phyloP scores from a whole-genome alignment of 345 rosid species.

The Linum usitatissimum region DNA sequence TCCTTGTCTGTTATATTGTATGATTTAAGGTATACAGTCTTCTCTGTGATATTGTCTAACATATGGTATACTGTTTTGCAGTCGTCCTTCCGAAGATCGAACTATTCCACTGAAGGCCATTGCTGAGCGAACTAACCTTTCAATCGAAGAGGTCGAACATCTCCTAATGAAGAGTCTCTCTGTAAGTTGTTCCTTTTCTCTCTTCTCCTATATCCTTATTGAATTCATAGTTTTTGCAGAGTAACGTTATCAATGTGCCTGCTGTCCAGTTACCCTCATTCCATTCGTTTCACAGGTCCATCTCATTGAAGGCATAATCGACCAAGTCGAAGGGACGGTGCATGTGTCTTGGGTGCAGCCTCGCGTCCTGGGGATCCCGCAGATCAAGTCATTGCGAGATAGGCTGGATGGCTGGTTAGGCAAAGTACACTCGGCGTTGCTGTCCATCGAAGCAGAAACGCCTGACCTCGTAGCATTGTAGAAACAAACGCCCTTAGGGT shows the following conservation, averaged over 20 bases:
- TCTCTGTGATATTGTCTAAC: constrained; percentile 11
- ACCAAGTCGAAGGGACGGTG: constrained; percentile 91
- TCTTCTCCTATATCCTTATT: neutral
- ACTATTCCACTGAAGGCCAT: constrained; percentile 77
- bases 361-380: constrained; percentile 87
- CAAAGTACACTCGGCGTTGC: constrained; percentile 68
- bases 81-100: constrained; percentile 97
- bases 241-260: no score
- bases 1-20: constrained; percentile 1
- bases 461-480: constrained; percentile 89
- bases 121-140: constrained; percentile 84
- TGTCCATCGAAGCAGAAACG: constrained; percentile 94
- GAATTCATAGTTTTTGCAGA: neutral
- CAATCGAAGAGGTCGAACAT: constrained; percentile 83
- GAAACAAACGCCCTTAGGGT: constrained; percentile 7
- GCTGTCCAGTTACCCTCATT: neutral
- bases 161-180: constrained; percentile 97
- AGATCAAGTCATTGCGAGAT: constrained; percentile 77
- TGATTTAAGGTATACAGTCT: constrained; percentile 7
- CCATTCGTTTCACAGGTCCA: constrained; percentile 50
- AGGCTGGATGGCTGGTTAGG: constrained; percentile 75
- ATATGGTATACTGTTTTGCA: constrained; percentile 21
- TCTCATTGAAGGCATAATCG: constrained; percentile 90
- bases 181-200: constrained; percentile 39
- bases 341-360: constrained; percentile 99